A percentile compares a stretch with the other conserved stretches of the same genome.
Conservation (phyloP, 257 asterid species). For the Leptodermis oblonga region DNA sequence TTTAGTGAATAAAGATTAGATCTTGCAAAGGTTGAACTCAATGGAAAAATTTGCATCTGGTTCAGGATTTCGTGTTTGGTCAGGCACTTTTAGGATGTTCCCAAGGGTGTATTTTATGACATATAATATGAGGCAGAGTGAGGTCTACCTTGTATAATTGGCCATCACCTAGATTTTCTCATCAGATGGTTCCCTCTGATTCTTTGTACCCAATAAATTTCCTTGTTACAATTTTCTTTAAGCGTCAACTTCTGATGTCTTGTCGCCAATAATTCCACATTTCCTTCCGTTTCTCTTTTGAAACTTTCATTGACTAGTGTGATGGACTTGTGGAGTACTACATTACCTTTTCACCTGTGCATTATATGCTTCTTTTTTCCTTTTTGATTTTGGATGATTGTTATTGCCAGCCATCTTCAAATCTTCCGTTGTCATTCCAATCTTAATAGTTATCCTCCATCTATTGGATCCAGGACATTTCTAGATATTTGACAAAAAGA, state of each 20-base stretch:
- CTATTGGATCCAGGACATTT: constrained; percentile 28
- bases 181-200: background rate
- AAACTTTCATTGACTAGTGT: background rate
- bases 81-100: background rate
- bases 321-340: background rate
- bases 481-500: constrained; percentile 17
- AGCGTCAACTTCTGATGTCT: background rate
- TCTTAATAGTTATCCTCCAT: background rate
- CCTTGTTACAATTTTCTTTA: no score
- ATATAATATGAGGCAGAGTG: no score
- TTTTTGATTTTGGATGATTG: background rate
- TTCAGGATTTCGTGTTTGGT: no score
- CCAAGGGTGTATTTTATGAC: background rate
- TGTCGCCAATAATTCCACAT: background rate
- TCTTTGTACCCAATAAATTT: background rate
- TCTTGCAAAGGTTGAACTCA: constrained; percentile 2
- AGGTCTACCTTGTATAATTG: background rate
- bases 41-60: background rate
- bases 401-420: background rate
- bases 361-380: background rate
- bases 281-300: background rate
- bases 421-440: constrained; percentile 1
- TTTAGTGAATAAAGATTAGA: background rate
- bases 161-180: background rate
- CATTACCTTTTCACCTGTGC: no score